Conservation (phyloP, 73 alveolate genomes). For the Durusdinium trenchii region DNA sequence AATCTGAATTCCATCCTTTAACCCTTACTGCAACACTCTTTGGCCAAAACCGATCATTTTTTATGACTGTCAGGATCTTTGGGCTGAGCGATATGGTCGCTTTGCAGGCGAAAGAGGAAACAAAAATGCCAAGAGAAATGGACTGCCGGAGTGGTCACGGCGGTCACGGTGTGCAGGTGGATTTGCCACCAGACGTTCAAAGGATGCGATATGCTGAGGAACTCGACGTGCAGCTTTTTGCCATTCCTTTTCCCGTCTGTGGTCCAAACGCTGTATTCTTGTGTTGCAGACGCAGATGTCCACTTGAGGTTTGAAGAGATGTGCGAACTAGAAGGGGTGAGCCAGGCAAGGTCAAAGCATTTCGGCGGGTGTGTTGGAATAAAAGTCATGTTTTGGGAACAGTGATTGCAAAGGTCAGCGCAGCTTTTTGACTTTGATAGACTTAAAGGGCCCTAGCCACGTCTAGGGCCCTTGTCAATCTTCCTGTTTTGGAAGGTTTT, state of each 20-base stretch:
- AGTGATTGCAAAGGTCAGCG: too few species aligned
- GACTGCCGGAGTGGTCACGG: not conserved
- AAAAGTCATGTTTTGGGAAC: too few species aligned
- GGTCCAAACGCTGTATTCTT: too few species aligned
- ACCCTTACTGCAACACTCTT: too few species aligned
- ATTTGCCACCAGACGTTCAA: constrained; percentile 45
- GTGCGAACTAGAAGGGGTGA: constrained; percentile 73
- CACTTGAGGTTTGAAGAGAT: constrained; percentile 39
- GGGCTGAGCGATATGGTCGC: not conserved
- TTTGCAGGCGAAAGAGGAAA: not conserved
- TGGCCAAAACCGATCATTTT: too few species aligned
- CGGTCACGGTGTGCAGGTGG: not conserved
- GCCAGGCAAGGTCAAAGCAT: not conserved
- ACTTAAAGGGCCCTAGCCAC: too few species aligned
- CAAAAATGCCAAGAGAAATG: not conserved
- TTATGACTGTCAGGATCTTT: not conserved
- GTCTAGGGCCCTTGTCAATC: too few species aligned
- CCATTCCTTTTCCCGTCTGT: not conserved
- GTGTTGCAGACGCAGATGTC: not conserved
- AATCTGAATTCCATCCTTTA: not conserved
- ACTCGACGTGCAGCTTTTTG: not conserved
- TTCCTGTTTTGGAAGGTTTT: too few species aligned
- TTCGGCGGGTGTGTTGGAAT: too few species aligned
- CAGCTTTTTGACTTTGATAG: too few species aligned
- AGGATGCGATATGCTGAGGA: not conserved